A percentile compares a stretch with the other conserved stretches of the same genome.
These are phyloP conservation scores for Coemansia sp. DNA, from an alignment of 192 early-diverging fungal species.

Conservation along the genomic window DNA sequence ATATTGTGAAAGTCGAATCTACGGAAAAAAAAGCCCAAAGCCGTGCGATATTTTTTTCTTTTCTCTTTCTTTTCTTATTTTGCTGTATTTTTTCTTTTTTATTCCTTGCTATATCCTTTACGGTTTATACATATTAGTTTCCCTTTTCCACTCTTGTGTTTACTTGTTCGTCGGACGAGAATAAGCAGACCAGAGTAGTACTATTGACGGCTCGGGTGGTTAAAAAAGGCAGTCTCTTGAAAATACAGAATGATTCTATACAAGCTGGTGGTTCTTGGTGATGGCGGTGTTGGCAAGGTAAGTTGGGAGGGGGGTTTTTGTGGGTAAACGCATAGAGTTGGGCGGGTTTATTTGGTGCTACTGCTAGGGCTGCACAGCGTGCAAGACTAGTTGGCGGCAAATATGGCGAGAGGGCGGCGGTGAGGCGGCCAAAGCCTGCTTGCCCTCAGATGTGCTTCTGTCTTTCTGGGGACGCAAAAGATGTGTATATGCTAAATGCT, in stretches of 20 bases:
- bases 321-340: neutral
- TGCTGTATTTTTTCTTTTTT: conserved; percentile 6
- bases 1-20: no score
- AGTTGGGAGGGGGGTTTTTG: conserved; percentile 7
- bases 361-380: conserved; percentile 4
- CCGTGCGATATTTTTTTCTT: conserved; percentile 5
- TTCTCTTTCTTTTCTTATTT: conserved; percentile 1
- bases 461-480: no score
- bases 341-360: conserved; percentile 12
- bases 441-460: no score
- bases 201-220: conserved; percentile 1
- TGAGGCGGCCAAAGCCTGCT: no score
- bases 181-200: neutral
- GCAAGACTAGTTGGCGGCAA: conserved; percentile 1
- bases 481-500: neutral
- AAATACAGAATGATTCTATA: conserved; percentile 78
- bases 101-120: conserved; percentile 8
- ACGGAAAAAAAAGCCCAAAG: neutral
- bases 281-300: conserved; percentile 94
- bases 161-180: conserved; percentile 9
- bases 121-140: conserved; percentile 1
- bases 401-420: neutral
- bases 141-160: conserved; percentile 17
- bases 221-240: neutral
- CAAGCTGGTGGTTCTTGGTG: conserved; percentile 91